phyloP scores from a whole-genome alignment of 208 protist species.

The Acanthamoeba castellanii region DNA sequence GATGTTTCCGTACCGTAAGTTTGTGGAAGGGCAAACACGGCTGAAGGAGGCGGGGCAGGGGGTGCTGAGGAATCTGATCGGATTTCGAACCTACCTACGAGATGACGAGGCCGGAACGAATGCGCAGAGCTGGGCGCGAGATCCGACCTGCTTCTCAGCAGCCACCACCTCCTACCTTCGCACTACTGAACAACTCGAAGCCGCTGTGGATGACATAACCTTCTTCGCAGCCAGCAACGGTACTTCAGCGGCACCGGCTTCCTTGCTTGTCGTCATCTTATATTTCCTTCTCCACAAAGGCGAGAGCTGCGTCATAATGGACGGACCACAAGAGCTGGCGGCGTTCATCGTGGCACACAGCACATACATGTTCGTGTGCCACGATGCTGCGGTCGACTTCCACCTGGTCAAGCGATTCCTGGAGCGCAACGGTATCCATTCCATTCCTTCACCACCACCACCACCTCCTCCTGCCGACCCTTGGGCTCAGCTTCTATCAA shows the following conservation, averaged over 20 bases:
- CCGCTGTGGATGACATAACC: background rate
- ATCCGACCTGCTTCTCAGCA: constrained; percentile 8
- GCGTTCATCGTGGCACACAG: background rate
- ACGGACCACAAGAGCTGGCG: background rate
- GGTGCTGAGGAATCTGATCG: background rate
- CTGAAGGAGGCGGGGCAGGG: background rate
- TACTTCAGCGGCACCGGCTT: background rate
- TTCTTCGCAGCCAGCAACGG: constrained; percentile 37
- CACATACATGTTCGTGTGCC: constrained; percentile 10
- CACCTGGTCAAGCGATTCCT: constrained; percentile 42
- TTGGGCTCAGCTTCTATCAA: background rate
- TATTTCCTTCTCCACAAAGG: background rate
- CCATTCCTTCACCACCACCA: no score
- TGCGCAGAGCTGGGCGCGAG: background rate
- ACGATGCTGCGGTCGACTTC: constrained; percentile 35
- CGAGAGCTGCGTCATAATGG: background rate
- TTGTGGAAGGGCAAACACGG: background rate
- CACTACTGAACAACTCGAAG: background rate
- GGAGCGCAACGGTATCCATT: background rate
- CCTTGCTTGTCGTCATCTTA: background rate
- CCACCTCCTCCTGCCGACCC: background rate
- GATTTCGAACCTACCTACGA: constrained; percentile 10
- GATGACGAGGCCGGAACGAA: constrained; percentile 6
- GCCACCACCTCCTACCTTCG: constrained; percentile 31
- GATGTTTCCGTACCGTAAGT: background rate